Base-by-base conservation (phyloP, 2,329 filamentous ascomycete genomes). In the Amphichorda felina region DNA sequence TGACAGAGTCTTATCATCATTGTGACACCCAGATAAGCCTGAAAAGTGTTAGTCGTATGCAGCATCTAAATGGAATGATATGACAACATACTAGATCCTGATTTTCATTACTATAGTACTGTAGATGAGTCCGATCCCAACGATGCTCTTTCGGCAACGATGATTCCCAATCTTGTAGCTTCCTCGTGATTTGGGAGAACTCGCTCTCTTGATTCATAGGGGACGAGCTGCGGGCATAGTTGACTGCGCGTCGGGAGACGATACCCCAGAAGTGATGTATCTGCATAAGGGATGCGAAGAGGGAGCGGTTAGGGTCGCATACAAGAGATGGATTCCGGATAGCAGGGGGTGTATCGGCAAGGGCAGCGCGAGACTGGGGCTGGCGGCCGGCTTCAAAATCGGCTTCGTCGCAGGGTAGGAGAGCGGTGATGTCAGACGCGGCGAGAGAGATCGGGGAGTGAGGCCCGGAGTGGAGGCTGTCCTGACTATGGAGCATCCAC, bases 401-500 rank as follows among this genome's bases (percentile, higher is more conserved):
- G 0, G 57, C 52, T 43, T 75, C 70, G 38, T 67, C 60, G 45
- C 66, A 62, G 0, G 70, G 70, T 1, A 75, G 58, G 16, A 73
- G 55, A 2, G 69, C 56, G 1, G 68, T 72, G 30, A 75, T 74
- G 40, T 75, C 70, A 24, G 60, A 58, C 4, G 67, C 63, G 5
- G 61, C 59, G 4, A 75, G 54, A 0, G 68, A 66, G 3, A 70
- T 58, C 3, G 70, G 68, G 9, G 66, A 68, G 21, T 57, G 54
- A 3, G 67, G 66, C 0, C 68, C 66, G 1, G 68, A 71, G 41
- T 72, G 67, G 17, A 75, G 55, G 42, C 70, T 72, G 41, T 75
- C 70, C 44, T 75, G 70, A 42, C 64, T 72, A 45, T 74, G 66
- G 24, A 75, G 46, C 68, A 74, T 73, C 70, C 70, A 75, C 67